Percentiles rank a stretch among this genome's conserved stretches.
Evolutionary conservation across 805 yeast species (phyloP).

Genomic region (Allodekkera sacchari): DNA sequence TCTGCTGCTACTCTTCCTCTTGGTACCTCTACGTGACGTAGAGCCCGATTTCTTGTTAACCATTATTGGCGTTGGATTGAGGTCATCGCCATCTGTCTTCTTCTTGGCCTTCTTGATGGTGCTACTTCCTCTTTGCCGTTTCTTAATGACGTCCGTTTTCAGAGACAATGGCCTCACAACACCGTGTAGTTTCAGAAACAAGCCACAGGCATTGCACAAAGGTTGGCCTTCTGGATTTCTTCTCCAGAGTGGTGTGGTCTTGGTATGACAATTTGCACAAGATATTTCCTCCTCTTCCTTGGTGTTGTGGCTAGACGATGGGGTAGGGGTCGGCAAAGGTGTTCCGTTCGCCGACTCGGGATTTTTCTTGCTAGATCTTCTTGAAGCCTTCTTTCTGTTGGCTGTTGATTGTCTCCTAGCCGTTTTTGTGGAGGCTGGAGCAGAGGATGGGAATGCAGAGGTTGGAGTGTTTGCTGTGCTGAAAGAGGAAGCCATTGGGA

Average conservation of each 20-base stretch:
- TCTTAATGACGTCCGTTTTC: slow-evolving; percentile 57
- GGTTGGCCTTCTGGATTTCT: slow-evolving; percentile 89
- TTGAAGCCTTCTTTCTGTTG: slow-evolving; percentile 5
- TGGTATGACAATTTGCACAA: slow-evolving; percentile 88
- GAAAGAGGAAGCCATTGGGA: slow-evolving; percentile 1
- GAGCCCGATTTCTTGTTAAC: slow-evolving; percentile 7
- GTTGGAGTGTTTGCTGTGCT: slow-evolving; percentile 1
- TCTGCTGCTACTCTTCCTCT: slow-evolving; percentile 3
- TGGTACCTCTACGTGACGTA: slow-evolving; percentile 3
- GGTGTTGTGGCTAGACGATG: slow-evolving; percentile 6
- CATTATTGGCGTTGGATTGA: slow-evolving; percentile 35
- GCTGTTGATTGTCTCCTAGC: slow-evolving; percentile 10
- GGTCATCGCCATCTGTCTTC: slow-evolving; percentile 39
- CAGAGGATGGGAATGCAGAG: slow-evolving; percentile 2
- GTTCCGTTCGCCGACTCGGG: slow-evolving; percentile 1
- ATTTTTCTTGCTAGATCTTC: slow-evolving; percentile 8
- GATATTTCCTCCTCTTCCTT: slow-evolving; percentile 13
- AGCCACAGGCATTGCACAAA: slow-evolving; percentile 92
- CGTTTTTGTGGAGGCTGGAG: slow-evolving; percentile 6
- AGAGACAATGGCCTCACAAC: slow-evolving; percentile 85
- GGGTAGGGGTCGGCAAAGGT: background rate
- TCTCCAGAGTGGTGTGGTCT: slow-evolving; percentile 93
- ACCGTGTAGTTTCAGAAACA: slow-evolving; percentile 89
- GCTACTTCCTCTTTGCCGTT: slow-evolving; percentile 60
- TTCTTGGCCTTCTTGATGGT: slow-evolving; percentile 21